These are phyloP conservation scores for Zygosaccharomyces siamensis DNA, from an alignment of 805 yeast species.

Conservation along the genomic window DNA sequence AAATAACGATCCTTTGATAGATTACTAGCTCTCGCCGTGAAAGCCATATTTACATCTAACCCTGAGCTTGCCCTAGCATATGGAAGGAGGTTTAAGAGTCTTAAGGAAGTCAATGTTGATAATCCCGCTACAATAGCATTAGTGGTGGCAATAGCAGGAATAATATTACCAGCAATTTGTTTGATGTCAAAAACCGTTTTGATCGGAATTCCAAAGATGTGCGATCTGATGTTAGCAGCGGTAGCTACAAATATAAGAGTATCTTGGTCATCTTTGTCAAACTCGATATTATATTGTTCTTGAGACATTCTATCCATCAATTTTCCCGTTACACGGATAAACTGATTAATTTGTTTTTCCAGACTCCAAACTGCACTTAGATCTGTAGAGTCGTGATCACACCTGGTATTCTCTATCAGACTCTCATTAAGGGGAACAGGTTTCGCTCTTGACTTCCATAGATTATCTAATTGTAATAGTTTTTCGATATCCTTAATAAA, in stretches of 20 bases:
- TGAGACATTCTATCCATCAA: constrained; percentile 46
- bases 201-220: constrained; percentile 60
- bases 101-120: constrained; percentile 68
- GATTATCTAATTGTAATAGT: constrained; percentile 59
- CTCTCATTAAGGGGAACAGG: constrained; percentile 57
- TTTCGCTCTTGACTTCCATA: constrained; percentile 68
- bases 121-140: constrained; percentile 93
- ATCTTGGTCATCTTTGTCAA: constrained; percentile 94
- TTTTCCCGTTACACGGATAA: constrained; percentile 44
- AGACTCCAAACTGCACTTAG: constrained; percentile 51
- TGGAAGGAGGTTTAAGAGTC: constrained; percentile 39
- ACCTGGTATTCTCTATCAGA: constrained; percentile 12
- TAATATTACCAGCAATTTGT: constrained; percentile 95
- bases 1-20: constrained; percentile 48
- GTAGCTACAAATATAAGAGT: constrained; percentile 84
- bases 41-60: constrained; percentile 41
- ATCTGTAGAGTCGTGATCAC: constrained; percentile 22
- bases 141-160: constrained; percentile 97
- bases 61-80: constrained; percentile 35
- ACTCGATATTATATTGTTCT: constrained; percentile 45
- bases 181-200: constrained; percentile 83
- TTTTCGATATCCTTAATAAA: constrained; percentile 76
- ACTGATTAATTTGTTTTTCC: constrained; percentile 57
- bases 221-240: constrained; percentile 73
- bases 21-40: constrained; percentile 48